These are phyloP conservation scores for Diaporthe amygdali DNA, from an alignment of 2,329 filamentous ascomycete species.

Conservation along the genomic window DNA sequence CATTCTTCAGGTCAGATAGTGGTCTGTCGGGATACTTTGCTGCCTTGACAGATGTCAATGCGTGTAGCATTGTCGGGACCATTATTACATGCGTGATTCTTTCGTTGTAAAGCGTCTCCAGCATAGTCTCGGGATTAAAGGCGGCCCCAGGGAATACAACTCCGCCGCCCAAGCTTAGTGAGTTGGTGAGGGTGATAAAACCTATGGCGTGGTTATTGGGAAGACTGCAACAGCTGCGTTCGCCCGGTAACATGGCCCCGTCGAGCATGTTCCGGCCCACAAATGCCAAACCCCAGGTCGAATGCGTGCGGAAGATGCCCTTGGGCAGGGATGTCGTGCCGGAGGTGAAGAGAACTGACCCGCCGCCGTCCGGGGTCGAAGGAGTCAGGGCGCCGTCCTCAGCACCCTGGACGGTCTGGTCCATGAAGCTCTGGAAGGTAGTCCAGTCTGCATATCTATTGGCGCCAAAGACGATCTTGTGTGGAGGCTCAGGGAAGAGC, in stretches of 20 bases:
- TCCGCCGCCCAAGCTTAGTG: background rate
- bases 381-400: background rate
- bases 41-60: background rate
- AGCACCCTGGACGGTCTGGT: background rate
- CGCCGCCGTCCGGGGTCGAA: background rate
- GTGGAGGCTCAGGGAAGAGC: background rate
- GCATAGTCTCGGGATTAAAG: background rate
- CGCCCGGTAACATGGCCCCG: background rate
- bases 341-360: constrained; percentile 5
- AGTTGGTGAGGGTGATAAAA: background rate
- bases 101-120: constrained; percentile 14
- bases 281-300: background rate
- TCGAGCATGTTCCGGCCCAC: background rate
- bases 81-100: background rate
- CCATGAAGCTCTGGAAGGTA: background rate
- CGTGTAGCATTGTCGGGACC: constrained; percentile 17
- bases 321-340: constrained; percentile 18
- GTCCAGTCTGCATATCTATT: constrained; percentile 12
- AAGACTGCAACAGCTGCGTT: background rate
- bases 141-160: background rate
- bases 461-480: constrained; percentile 3
- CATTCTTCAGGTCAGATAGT: constrained; percentile 1
- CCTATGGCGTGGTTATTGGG: constrained; percentile 21
- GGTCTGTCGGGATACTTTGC: background rate
- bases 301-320: background rate